These are phyloP conservation scores for Escovopsis sp. DNA, from an alignment of 2,329 filamentous ascomycete genomes.

Conservation along the genomic window DNA sequence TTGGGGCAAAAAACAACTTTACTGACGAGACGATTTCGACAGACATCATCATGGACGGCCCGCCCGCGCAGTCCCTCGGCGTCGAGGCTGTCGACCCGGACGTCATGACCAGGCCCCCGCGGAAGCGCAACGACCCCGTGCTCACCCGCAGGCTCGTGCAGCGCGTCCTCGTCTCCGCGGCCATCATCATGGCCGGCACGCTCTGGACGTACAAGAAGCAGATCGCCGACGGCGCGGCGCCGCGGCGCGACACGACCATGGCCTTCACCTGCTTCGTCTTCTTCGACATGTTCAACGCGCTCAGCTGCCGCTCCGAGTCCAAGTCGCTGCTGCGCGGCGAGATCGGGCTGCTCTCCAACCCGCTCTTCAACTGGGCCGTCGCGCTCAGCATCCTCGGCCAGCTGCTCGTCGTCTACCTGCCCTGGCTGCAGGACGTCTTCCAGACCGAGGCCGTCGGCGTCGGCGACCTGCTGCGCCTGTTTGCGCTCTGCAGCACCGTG, in stretches of 20 bases:
- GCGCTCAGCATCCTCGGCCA: constrained; percentile 73
- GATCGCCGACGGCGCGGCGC: constrained; percentile 77
- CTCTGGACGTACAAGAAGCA: constrained; percentile 83
- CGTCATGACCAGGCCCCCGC: constrained; percentile 79
- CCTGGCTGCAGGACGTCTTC: constrained; percentile 85
- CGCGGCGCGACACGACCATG: constrained; percentile 93
- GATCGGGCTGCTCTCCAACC: constrained; percentile 68
- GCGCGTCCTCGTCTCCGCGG: constrained; percentile 74
- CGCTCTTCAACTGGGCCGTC: constrained; percentile 94
- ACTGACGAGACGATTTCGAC: neutral
- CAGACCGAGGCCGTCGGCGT: constrained; percentile 78
- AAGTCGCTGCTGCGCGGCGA: constrained; percentile 85
- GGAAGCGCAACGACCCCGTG: constrained; percentile 74
- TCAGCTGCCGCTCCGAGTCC: constrained; percentile 79
- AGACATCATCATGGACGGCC: constrained; percentile 99
- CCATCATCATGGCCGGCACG: constrained; percentile 85
- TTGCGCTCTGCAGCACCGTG: constrained; percentile 70
- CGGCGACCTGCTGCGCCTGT: constrained; percentile 57
- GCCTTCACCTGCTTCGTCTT: constrained; percentile 98
- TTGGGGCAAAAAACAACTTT: too few relatives aligned
- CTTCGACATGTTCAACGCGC: constrained; percentile 98
- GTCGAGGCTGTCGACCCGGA: constrained; percentile 90
- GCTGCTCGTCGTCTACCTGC: constrained; percentile 83
- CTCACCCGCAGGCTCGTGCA: constrained; percentile 72
- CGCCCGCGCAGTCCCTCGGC: constrained; percentile 89